Percentiles rank a stretch among this genome's conserved stretches.
Evolutionary conservation across 2,329 filamentous ascomycete species (phyloP).

Genomic region (Monosporascus sp.): DNA sequence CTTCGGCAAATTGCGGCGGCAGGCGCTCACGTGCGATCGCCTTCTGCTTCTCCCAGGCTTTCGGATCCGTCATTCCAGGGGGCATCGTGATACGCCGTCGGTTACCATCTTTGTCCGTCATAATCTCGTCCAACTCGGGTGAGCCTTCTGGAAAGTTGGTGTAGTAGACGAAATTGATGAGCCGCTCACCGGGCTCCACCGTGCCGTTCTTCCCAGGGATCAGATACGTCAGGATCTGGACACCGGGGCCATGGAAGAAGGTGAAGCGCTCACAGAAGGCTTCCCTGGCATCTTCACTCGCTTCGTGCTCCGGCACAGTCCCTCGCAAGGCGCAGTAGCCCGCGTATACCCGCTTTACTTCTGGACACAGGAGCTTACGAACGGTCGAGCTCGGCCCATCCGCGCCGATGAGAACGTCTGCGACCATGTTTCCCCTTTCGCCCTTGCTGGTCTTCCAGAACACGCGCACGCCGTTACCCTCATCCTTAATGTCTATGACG

Average conservation of each 20-base stretch:
- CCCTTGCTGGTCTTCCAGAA: constrained; percentile 28
- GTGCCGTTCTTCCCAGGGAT: constrained; percentile 35
- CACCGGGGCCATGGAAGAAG: constrained; percentile 32
- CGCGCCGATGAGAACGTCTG: constrained; percentile 37
- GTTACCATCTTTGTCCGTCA: constrained; percentile 28
- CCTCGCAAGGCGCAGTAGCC: constrained; percentile 39
- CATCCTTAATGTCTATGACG: constrained; percentile 24
- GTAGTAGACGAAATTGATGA: constrained; percentile 43
- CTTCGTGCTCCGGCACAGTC: constrained; percentile 33
- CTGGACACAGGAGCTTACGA: constrained; percentile 27
- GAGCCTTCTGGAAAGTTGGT: constrained; percentile 33
- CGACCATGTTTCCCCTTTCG: constrained; percentile 23
- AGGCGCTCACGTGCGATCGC: constrained; percentile 25
- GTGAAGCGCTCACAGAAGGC: constrained; percentile 33
- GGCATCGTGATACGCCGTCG: constrained; percentile 32
- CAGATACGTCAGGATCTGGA: constrained; percentile 37
- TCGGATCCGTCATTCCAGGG: constrained; percentile 25
- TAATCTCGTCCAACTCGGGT: constrained; percentile 25
- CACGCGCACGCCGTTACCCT: constrained; percentile 22
- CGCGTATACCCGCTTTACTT: constrained; percentile 26
- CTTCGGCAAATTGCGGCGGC: constrained; percentile 34
- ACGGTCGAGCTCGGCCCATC: constrained; percentile 38
- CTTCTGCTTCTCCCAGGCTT: constrained; percentile 31
- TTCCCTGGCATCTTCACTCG: constrained; percentile 26
- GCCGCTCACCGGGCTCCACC: constrained; percentile 31